Base-by-base conservation (phyloP, 352 stramenopile genomes). In the Phytophthora foliorum region DNA sequence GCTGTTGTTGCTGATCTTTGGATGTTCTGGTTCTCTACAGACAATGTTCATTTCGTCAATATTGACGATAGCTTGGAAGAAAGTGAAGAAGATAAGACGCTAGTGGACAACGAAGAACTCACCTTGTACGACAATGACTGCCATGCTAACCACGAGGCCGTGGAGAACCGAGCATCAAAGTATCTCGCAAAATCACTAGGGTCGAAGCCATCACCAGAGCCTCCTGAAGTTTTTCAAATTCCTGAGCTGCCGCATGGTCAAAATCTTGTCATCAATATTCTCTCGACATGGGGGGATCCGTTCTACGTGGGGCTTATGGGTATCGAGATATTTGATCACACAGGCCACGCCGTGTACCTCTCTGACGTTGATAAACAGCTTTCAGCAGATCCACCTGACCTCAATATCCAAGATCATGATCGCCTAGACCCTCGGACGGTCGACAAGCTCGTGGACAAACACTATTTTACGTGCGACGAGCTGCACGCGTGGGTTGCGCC, bases 291-390 rank as follows among this genome's bases (percentile, higher is more conserved):
- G 89, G 92, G 92, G 9, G 92, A 98, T 72, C 86, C 89, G 7
- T 94, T 96, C 68, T 98, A 98, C 65, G 86, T 98, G 2, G 92
- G 92, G 0, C 80, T 98, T 22, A 96, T 93, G 75, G 92, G 92
- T 13, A 78, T 98, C 22, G 92, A 98, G 54, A 49, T 97, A 24
- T 97, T 97, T 58, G 90, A 97, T 44, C 82, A 92, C 57, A 86
- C 77, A 0, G 92, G 92, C 8, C 78, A 92, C 45, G 74, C 71
- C 0, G 68, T 97, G 11, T 50, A 81, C 36, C 58, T 97, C 21
- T 80, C 69, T 4, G 77, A 93, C 49, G 57, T 84, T 38, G 78
- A 92, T 63, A 87, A 83, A 27, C 85, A 97, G 72, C 65, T 97
- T 4, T 78, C 81, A 24, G 90, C 91, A 4, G 82, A 93, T 44